Evolutionary conservation across 169 alveolate species (phyloP), one percentile per base, ranked within the genome.

Genomic region (Eimeria necatrix): DNA sequence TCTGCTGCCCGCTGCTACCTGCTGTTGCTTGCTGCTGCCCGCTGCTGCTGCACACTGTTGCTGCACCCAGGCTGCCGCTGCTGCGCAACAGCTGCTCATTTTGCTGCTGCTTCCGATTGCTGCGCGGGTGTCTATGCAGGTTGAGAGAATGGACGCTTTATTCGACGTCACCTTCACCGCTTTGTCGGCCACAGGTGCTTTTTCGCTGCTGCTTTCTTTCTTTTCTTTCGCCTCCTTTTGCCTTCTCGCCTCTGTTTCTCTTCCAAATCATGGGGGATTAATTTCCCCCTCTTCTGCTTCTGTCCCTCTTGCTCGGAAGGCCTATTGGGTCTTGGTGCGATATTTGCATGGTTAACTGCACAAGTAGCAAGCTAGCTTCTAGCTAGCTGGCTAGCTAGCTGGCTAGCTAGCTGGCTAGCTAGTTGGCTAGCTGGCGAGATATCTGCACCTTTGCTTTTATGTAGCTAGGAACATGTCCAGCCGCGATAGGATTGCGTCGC

Each of bases 101-200:
- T 4, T 61, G 64, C 32, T 10, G 46, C 52, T 60, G 24, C 18
- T 41, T 32, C 6, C 12, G 84, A 46, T 18, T 9, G 49, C 46
- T 41, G 14, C 49, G 59, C 61, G 51, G 22, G 71, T 52, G 86
- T 52, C 53, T 51, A n/a, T 59, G 12, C 98, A 97, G 94, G 96
- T 97, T 8, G 93, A 89, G 49, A 78, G 95, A 4, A 96, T 97
- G 96, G 98, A 97, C 86, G 96, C 94, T 52, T 96, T 96, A 24
- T 96, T 97, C 76, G 96, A 90, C 85, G 88, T 95, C 59, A 94
- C 96, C 61, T 96, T 96, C 95, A 96, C 97, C n/a, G 94, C 97
- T 86, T 73, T 96, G 49, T 94, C 96, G 18, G 83, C 94, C n/a
- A 93, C 95, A 6, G 95, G 95, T 52, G 20, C n/a, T 68, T 68